These are phyloP conservation scores for Pseudopediastrum boryanum DNA, from an alignment of 139 green algal genomes.

Conservation along the genomic window DNA sequence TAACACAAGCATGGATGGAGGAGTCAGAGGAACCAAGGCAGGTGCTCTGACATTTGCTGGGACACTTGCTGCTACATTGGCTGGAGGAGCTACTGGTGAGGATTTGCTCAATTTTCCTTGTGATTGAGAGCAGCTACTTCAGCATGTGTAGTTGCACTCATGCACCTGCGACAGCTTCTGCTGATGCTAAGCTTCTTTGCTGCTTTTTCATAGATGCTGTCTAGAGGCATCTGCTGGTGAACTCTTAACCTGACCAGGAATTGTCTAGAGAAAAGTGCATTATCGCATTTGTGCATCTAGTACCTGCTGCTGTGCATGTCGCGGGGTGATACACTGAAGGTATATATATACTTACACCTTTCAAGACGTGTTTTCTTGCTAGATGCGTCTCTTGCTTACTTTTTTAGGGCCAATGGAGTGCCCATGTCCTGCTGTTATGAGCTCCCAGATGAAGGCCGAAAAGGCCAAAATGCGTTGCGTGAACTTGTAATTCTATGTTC, in stretches of 20 bases:
- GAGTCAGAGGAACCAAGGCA: too few species aligned
- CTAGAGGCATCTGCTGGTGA: not conserved
- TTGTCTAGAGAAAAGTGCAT: too few species aligned
- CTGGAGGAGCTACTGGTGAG: conserved; percentile 11
- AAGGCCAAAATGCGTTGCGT: too few species aligned
- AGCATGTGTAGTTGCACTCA: not conserved
- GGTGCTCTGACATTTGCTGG: too few species aligned
- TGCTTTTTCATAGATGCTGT: not conserved
- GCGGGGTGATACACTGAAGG: not conserved
- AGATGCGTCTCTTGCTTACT: too few species aligned
- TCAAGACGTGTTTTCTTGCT: too few species aligned
- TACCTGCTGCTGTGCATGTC: not conserved
- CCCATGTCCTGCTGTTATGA: too few species aligned
- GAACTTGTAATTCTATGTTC: too few species aligned
- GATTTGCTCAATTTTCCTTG: not conserved
- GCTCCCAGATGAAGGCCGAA: too few species aligned
- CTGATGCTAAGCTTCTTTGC: not conserved
- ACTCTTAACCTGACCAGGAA: not conserved
- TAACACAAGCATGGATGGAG: too few species aligned
- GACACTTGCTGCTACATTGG: conserved; percentile 11
- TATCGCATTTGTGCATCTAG: not conserved
- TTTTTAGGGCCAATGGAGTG: too few species aligned
- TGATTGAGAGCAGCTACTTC: not conserved
- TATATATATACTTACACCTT: too few species aligned
- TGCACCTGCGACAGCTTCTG: not conserved